Base-by-base conservation (phyloP, 345 rosid species). In the Brassica napus region DNA sequence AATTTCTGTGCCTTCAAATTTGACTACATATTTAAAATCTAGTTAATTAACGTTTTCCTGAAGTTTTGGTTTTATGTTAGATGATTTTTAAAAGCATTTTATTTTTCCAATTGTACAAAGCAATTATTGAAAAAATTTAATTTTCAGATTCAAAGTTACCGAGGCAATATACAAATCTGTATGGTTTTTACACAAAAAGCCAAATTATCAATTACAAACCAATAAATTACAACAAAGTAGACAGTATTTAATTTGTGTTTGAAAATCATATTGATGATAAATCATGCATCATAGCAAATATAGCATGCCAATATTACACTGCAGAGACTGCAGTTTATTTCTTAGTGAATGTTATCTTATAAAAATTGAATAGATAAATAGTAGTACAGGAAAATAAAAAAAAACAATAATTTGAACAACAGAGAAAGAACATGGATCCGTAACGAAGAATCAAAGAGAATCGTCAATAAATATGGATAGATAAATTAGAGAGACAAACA, bases 361-460 rank as follows among this genome's bases (percentile, higher is more conserved):
- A 39, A 11, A 16, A 47, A 54, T 1, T 57, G 52, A 39, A 58
- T 55, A 16, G 55, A 62, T 32, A 21, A 16, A 35, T 47, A 47
- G 55, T 47, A 39, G 8, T 0, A 39, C 1, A 55, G 23, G 4
- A 26, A 16, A 73, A n/a, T n/a, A n/a, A n/a, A 66, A 39, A 8
- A 69, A 8, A 54, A 35, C 28, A 74, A 69, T 28, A 69, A 75
- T 69, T 61, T 68, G 67, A 54, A 69, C 11, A 55, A 42, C 79
- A 75, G 30, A 64, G 42, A 80, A 70, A 10, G 72, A 80, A 80
- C 79, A 64, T 75, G 83, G 76, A 80, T 18, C n/a, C n/a, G n/a
- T n/a, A n/a, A n/a, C n/a, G n/a, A n/a, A n/a, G n/a, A n/a, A 0
- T 69, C 69, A 64, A 79, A 69, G 42, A 7, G 16, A 32, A 73